These are phyloP conservation scores for Shiraia sp. DNA, from an alignment of 2,329 filamentous ascomycete genomes.

Conservation along the genomic window DNA sequence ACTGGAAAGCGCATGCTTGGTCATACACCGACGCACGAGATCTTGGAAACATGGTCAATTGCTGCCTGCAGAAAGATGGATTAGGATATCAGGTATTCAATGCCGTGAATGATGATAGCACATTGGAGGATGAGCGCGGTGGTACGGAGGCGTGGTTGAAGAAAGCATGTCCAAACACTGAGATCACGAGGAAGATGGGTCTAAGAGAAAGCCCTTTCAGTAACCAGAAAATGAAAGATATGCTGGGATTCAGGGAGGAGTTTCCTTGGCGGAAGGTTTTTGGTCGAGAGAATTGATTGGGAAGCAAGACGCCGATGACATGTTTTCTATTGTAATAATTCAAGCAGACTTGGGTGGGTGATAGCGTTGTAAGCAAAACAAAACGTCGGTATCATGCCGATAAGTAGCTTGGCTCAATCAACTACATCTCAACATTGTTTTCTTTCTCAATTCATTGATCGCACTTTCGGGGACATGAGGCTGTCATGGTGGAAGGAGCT, in stretches of 20 bases:
- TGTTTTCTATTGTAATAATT: not conserved
- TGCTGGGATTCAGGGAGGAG: slow-evolving; percentile 61
- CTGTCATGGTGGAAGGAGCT: no score
- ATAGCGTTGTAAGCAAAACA: not conserved
- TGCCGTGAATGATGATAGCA: slow-evolving; percentile 64
- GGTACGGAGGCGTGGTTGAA: slow-evolving; percentile 54
- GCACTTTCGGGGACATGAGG: no score
- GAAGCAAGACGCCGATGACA: not conserved
- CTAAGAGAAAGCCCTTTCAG: slow-evolving; percentile 61
- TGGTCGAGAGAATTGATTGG: not conserved
- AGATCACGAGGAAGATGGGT: slow-evolving; percentile 57
- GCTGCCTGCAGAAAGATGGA: slow-evolving; percentile 57
- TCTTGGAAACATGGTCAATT: slow-evolving; percentile 62
- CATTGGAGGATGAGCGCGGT: slow-evolving; percentile 40
- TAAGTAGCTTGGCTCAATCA: no score
- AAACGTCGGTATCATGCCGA: not conserved
- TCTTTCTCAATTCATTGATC: no score
- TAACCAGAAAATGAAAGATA: slow-evolving; percentile 61
- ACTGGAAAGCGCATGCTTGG: slow-evolving; percentile 62
- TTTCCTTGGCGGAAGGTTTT: slow-evolving; percentile 53
- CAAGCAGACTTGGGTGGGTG: not conserved
- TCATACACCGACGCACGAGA: slow-evolving; percentile 64
- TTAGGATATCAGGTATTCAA: slow-evolving; percentile 67
- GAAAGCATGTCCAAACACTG: slow-evolving; percentile 52
- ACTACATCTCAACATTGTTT: no score